A percentile compares a stretch with the other conserved stretches of the same genome.
These are phyloP conservation scores for Trichomonascaceae sp. DNA, from an alignment of 1,139 yeast genomes.

Conservation along the genomic window DNA sequence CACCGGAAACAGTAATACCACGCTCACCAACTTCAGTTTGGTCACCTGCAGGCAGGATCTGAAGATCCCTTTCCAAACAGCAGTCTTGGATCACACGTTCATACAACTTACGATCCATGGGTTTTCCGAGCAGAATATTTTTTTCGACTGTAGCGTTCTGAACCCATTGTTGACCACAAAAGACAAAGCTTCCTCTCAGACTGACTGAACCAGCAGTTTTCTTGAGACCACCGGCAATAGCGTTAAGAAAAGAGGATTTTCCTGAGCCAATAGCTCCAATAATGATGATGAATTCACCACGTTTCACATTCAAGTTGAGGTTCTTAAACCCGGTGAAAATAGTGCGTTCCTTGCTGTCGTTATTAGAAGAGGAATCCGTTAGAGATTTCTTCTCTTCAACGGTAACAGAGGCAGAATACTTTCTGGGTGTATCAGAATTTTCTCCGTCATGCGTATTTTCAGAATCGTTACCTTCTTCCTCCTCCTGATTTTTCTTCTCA, in stretches of 20 bases:
- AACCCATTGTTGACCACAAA: conserved; percentile 69
- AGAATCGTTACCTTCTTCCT: neutral
- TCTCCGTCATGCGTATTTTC: neutral
- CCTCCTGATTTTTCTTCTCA: conserved; percentile 2
- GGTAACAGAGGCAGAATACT: conserved; percentile 13
- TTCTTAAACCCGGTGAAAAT: conserved; percentile 41
- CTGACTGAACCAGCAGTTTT: conserved; percentile 43
- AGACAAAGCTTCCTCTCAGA: conserved; percentile 34
- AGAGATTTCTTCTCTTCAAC: conserved; percentile 15
- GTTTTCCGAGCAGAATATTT: conserved; percentile 67
- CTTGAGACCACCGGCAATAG: conserved; percentile 58
- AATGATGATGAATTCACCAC: conserved; percentile 61
- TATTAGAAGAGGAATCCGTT: neutral
- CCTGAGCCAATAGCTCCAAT: conserved; percentile 72
- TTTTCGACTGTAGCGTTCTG: conserved; percentile 75
- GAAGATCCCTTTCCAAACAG: conserved; percentile 62
- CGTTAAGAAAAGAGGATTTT: conserved; percentile 56
- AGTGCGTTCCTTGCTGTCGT: conserved; percentile 20
- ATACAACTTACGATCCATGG: conserved; percentile 51
- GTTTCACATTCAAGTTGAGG: conserved; percentile 40
- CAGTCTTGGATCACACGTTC: conserved; percentile 55
- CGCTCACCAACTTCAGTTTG: conserved; percentile 86
- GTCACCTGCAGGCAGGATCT: conserved; percentile 74
- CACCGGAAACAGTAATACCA: conserved; percentile 88
- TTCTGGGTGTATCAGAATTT: conserved; percentile 1